A percentile compares a stretch with the other conserved stretches of the same genome.
These are phyloP conservation scores for Prunella vulgaris DNA, from an alignment of 257 asterid genomes.

Conservation along the genomic window DNA sequence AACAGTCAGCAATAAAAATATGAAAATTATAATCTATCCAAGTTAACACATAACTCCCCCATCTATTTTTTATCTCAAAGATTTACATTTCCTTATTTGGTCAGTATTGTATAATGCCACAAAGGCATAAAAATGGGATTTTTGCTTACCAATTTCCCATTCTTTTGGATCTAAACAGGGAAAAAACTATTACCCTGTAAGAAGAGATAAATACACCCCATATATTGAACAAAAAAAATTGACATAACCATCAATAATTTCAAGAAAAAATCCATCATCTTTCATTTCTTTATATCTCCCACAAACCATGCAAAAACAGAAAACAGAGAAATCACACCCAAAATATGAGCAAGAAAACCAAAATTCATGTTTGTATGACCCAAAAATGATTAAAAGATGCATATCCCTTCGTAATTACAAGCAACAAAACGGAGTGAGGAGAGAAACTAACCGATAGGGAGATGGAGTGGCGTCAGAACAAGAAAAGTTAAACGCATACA, in stretches of 20 bases:
- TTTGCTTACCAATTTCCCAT: neutral
- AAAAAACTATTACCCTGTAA: neutral
- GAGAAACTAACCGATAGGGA: slow-evolving; percentile 30
- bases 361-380: neutral
- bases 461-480: slow-evolving; percentile 22
- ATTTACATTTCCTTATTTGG: no score
- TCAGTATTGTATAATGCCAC: neutral
- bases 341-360: neutral
- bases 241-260: neutral
- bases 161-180: neutral
- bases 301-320: neutral
- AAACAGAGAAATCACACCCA: neutral
- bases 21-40: neutral
- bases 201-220: neutral
- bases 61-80: no score
- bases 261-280: neutral
- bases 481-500: slow-evolving; percentile 24
- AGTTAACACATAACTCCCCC: neutral
- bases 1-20: neutral
- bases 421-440: neutral
- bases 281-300: neutral
- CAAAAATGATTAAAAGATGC: neutral
- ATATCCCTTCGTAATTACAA: neutral
- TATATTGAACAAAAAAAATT: neutral
- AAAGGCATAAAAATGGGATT: neutral